Evolutionary conservation across 2,329 filamentous ascomycete species (phyloP).

Genomic region (Aspergillus versicolor): DNA sequence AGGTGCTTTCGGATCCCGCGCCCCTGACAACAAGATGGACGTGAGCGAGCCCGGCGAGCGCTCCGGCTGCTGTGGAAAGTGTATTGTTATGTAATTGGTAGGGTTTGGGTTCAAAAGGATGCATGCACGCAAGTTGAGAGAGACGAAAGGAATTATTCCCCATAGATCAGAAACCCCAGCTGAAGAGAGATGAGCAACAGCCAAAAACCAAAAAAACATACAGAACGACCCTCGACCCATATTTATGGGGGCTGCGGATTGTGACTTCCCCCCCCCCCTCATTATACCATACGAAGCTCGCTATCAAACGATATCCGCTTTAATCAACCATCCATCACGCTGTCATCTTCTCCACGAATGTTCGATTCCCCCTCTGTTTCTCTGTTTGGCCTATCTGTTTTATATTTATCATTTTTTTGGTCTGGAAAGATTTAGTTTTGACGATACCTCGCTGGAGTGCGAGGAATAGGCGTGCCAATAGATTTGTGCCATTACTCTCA

Average conservation of each 20-base stretch:
- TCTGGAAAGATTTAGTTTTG: slow-evolving; percentile 28
- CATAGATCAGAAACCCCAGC: slow-evolving; percentile 15
- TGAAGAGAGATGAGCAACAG: slow-evolving; percentile 15
- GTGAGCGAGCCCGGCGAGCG: slow-evolving; percentile 57
- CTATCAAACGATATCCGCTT: slow-evolving; percentile 31
- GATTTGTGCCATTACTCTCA: slow-evolving; percentile 18
- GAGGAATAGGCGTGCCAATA: slow-evolving; percentile 33
- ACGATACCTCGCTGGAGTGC: slow-evolving; percentile 21
- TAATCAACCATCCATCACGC: slow-evolving; percentile 27
- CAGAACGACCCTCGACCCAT: slow-evolving; percentile 13
- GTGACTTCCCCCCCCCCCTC: slow-evolving; percentile 2
- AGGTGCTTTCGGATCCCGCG: slow-evolving; percentile 60
- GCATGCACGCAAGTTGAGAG: slow-evolving; percentile 22
- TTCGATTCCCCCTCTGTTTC: slow-evolving; percentile 43
- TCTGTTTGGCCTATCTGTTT: slow-evolving; percentile 20
- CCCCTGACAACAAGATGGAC: slow-evolving; percentile 69
- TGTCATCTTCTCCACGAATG: slow-evolving; percentile 40
- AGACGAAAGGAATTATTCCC: slow-evolving; percentile 22
- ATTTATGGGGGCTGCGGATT: slow-evolving; percentile 22
- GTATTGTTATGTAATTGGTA: slow-evolving; percentile 68
- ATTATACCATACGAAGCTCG: slow-evolving; percentile 26
- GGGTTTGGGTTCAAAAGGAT: slow-evolving; percentile 19
- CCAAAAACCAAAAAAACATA: background rate
- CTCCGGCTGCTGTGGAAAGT: slow-evolving; percentile 78
- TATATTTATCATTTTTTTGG: slow-evolving; percentile 4